Evolutionary conservation across 2,329 filamentous ascomycete species (phyloP).

Genomic region (Teratosphaeriaceae sp.): DNA sequence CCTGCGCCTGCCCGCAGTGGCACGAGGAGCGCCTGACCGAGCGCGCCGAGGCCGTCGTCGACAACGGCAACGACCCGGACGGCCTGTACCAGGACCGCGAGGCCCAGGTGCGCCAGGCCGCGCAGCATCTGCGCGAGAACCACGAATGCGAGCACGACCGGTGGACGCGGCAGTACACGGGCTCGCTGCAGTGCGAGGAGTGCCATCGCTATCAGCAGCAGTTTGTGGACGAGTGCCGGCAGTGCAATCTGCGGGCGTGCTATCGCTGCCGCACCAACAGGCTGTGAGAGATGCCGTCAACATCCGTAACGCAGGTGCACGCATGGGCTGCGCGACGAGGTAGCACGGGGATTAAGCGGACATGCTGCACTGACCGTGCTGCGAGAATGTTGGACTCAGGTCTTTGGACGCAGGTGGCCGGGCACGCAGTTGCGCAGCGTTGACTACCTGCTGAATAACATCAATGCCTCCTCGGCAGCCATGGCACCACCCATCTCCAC

Average conservation of each 20-base stretch:
- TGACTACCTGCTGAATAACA: conserved; percentile 23
- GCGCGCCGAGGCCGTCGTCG: conserved; percentile 4
- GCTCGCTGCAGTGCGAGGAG: conserved; percentile 3
- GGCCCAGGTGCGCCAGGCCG: neutral
- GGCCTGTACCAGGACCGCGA: neutral
- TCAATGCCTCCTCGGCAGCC: conserved; percentile 21
- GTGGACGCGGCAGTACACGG: neutral
- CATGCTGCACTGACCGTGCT: neutral
- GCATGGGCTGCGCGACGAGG: too few relatives aligned
- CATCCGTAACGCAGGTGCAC: too few relatives aligned
- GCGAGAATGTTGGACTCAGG: neutral
- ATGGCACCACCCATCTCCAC: conserved; percentile 14
- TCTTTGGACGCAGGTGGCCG: neutral
- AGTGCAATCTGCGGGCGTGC: conserved; percentile 1
- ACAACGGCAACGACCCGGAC: neutral
- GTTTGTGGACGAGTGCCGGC: neutral
- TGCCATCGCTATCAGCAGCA: neutral
- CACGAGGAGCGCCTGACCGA: conserved; percentile 15
- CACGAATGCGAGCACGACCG: conserved; percentile 5
- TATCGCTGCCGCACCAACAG: neutral
- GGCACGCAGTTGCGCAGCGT: neutral
- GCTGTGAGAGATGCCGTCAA: neutral
- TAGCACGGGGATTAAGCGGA: too few relatives aligned
- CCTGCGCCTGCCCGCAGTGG: conserved; percentile 16
- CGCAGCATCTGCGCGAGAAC: conserved; percentile 4